phyloP scores from a whole-genome alignment of 2,329 filamentous ascomycete species.

The Venturiaceae sp. region DNA sequence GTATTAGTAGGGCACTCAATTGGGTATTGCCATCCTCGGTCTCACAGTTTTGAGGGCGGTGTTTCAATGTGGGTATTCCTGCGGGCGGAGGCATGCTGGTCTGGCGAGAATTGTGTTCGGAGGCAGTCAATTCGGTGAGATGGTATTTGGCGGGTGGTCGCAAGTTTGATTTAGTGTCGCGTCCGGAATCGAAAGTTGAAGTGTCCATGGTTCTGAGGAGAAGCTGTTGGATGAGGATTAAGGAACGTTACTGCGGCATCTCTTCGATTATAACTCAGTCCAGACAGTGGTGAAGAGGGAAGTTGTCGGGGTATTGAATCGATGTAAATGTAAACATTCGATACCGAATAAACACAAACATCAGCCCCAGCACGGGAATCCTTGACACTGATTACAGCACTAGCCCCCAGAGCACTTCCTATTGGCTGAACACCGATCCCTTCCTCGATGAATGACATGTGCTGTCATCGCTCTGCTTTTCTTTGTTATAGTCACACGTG shows the following conservation, averaged over 20 bases:
- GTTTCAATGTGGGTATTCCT: slow-evolving; percentile 14
- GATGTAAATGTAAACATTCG: too few species aligned
- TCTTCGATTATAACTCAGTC: not conserved
- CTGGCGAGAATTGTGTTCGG: slow-evolving; percentile 42
- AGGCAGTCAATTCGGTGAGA: slow-evolving; percentile 41
- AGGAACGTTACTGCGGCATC: not conserved
- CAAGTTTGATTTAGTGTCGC: slow-evolving; percentile 17
- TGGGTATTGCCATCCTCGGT: not conserved
- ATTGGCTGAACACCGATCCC: not conserved
- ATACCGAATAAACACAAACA: too few species aligned
- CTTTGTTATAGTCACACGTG: not conserved
- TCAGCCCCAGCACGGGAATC: too few species aligned
- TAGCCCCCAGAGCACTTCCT: too few species aligned
- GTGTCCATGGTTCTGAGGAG: not conserved
- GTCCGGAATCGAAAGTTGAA: not conserved
- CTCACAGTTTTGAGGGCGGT: not conserved
- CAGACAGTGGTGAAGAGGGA: not conserved
- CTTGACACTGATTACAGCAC: too few species aligned
- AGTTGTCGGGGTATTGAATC: too few species aligned
- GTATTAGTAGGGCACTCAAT: not conserved
- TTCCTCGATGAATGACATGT: not conserved
- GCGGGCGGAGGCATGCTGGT: slow-evolving; percentile 34
- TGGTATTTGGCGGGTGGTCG: slow-evolving; percentile 23
- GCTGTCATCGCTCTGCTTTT: too few species aligned
- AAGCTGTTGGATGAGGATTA: not conserved